phyloP scores from a whole-genome alignment of 164 flowering plant genomes.

The Magnolia sinica region DNA sequence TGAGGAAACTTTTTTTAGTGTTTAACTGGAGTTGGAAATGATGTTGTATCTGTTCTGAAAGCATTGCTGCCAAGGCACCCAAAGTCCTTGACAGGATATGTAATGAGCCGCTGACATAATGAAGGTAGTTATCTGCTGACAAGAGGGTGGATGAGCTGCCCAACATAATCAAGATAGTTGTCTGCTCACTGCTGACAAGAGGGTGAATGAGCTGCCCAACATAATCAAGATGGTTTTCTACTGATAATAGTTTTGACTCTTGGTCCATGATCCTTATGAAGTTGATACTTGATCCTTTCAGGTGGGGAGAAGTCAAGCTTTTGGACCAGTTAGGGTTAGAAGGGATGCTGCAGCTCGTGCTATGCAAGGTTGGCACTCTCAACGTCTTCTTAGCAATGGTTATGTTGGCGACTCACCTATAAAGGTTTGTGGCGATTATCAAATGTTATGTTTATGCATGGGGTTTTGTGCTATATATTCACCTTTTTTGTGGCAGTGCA shows the following conservation, averaged over 20 bases:
- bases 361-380: conserved; percentile 95
- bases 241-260: background rate
- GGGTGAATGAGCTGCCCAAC: background rate
- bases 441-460: background rate
- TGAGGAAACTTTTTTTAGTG: background rate
- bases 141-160: background rate
- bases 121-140: background rate
- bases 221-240: background rate
- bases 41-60: background rate
- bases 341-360: conserved; percentile 98
- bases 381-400: conserved; percentile 75
- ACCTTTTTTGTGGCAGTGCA: background rate
- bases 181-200: background rate
- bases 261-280: background rate
- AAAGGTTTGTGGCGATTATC: conserved; percentile 47
- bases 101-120: background rate
- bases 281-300: conserved; percentile 13
- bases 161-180: background rate
- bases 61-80: background rate
- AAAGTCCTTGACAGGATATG: background rate
- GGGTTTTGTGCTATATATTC: background rate
- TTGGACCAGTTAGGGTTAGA: conserved; percentile 74
- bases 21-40: background rate
- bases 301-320: conserved; percentile 40
- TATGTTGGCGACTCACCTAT: conserved; percentile 77